Evolutionary conservation across 2,329 filamentous ascomycete species (phyloP).

Genomic region (Apiospora malaysiana): DNA sequence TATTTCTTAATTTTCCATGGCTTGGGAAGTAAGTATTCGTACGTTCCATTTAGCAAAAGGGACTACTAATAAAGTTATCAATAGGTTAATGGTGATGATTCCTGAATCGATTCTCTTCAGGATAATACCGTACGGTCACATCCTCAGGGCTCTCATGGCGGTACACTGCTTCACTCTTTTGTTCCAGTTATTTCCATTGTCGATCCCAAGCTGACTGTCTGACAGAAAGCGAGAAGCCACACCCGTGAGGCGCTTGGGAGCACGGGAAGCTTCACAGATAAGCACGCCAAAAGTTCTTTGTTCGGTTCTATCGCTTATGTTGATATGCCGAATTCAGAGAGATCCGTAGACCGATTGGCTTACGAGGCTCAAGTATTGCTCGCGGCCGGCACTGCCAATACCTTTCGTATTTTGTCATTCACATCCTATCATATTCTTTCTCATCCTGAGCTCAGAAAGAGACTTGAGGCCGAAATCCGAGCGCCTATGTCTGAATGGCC

Average conservation of each 20-base stretch:
- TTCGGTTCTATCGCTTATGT: slow-evolving; percentile 39
- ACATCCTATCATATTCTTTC: slow-evolving; percentile 34
- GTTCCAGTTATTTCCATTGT: neutral
- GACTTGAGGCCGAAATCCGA: slow-evolving; percentile 34
- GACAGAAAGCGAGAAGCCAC: slow-evolving; percentile 29
- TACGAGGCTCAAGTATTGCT: slow-evolving; percentile 37
- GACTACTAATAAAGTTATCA: neutral
- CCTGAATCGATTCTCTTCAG: neutral
- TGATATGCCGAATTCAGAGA: slow-evolving; percentile 37
- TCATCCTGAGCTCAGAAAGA: slow-evolving; percentile 21
- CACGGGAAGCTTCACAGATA: neutral
- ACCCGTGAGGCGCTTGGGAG: slow-evolving; percentile 28
- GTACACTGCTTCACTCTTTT: neutral
- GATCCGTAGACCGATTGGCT: slow-evolving; percentile 32
- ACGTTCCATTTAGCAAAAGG: neutral
- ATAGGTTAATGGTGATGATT: neutral
- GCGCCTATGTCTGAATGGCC: slow-evolving; percentile 33
- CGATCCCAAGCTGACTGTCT: neutral
- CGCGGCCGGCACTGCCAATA: slow-evolving; percentile 39
- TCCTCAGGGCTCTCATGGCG: neutral
- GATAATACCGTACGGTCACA: neutral
- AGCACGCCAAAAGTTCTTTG: slow-evolving; percentile 29
- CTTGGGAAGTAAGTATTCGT: neutral
- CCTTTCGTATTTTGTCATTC: slow-evolving; percentile 32
- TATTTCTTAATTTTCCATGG: neutral